Evolutionary conservation across 2,329 filamentous ascomycete species (phyloP), one percentile per base, ranked within the genome.

Genomic region (Ceratocystis harringtonii): DNA sequence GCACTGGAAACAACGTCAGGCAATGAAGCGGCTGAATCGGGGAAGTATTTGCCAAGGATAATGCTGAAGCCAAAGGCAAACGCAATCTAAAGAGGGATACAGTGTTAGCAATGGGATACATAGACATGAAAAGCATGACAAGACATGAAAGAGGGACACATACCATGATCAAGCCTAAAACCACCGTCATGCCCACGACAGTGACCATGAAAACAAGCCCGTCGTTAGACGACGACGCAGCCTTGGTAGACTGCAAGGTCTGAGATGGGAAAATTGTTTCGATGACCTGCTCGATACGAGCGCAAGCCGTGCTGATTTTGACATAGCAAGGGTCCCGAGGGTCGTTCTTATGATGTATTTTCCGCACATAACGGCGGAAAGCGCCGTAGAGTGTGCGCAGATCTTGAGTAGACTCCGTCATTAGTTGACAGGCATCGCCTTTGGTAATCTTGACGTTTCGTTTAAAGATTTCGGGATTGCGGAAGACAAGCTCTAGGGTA

Each of bases 401-500:
- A 74, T 96, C 96, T 74, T 97, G 92, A 5, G 92, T 95, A 10
- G 90, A 95, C 71, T 96, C 84, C 68, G 86, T 81, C 94, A 99
- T 97, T 71, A 97, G 79, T 70, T 87, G 81, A 75, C 94, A 97
- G 45, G 94, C 92, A 70, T 92, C 84, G 41, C 94, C 94, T 78
- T 96, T 97, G 66, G 89, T 92, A 76, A 99, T 96, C 79, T 99
- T 99, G 78, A 99, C 79, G 72, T 96, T 94, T 69, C 82, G 85
- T 73, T 92, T 77, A 73, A 96, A 95, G 66, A 99, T 85, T 68
- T 80, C 81, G 25, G 89, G 88, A 76, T 99, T 99, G 72, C 89
- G 87, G 84, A 97, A 99, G 71, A 92, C 88, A 19, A 90, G 79
- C 70, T 96, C 92, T 52, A 97, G 78, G 0, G 92, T 97, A 7